Evolutionary conservation across 192 early-diverging fungal species (phyloP), one percentile per base, ranked within the genome.

Genomic region (Coemansia sp.): DNA sequence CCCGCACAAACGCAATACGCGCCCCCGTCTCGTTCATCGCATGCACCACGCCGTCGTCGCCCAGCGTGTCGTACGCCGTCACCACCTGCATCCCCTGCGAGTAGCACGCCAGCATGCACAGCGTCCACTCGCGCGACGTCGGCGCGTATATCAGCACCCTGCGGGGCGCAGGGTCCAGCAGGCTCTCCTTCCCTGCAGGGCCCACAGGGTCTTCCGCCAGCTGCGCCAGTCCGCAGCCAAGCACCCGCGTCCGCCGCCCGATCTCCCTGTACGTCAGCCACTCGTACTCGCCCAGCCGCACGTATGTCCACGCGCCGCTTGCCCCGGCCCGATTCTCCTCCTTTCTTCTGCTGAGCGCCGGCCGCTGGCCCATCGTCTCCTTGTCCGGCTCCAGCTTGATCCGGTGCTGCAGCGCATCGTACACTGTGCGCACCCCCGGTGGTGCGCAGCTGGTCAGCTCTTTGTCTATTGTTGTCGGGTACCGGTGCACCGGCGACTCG

Each of bases 41-140:
- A 69, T 92, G 93, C 58, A 85, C 56, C 50, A 96, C 88, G 56
- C 93, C 93, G 15, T 92, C 90, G 66, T 89, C 89, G 38, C 93
- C 95, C 41, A 96, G 85, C 44, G 93, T 94, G 57, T 90, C 89
- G 70, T 91, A 91, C 23, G 93, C 91, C 26, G 94, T 96, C 45
- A 90, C 88, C 75, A 96, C 90, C 63, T 87, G 87, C 65, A 92
- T 67, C 39, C 56, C 72, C 74, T 94, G 92, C 26, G 89, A 84
- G 67, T 87, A 94, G 68, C 84, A 85, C 19, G 72, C 62, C 40
- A 82, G 64, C 71, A 74, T 72, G 21, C 61, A 68, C 26, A 82
- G 63, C 52, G 70, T 69, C 84, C 84, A 85, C 58, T 85, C 80
- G 15, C 74, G 68, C 48, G 81, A 67, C 56, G 92, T 93, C 48